Conservation (phyloP, 129 eudicot genomes). For the Escallonia rubra region DNA sequence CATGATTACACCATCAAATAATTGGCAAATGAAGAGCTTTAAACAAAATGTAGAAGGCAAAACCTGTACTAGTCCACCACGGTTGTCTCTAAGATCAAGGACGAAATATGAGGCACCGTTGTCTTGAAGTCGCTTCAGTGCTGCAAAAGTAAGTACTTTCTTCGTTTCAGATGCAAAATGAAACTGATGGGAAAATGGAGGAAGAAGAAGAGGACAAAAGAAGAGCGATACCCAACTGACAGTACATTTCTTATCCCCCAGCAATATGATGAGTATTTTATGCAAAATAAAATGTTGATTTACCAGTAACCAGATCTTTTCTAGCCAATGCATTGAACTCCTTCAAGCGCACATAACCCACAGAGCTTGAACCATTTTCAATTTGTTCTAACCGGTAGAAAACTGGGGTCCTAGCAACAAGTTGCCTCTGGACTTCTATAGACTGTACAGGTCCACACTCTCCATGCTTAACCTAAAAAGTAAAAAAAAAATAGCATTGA, state of each 20-base stretch:
- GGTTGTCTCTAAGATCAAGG: conserved; percentile 94
- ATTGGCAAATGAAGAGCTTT: neutral
- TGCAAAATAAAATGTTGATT: conserved; percentile 5
- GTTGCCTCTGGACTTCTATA: conserved; percentile 66
- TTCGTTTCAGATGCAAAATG: neutral
- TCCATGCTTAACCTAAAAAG: conserved; percentile 79
- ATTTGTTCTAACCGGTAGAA: conserved; percentile 75
- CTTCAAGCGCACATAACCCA: conserved; percentile 85
- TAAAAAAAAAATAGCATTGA: neutral
- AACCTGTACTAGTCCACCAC: conserved; percentile 95
- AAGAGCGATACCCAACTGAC: no score
- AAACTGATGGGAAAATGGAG: conserved; percentile 4
- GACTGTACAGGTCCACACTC: conserved; percentile 79
- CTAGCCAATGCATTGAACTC: conserved; percentile 96
- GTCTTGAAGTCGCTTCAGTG: conserved; percentile 86
- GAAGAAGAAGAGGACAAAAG: no score
- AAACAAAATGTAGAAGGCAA: conserved; percentile 3
- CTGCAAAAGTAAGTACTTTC: conserved; percentile 32
- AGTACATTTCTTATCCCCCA: no score
- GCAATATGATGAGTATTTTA: neutral
- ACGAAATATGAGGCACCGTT: conserved; percentile 75
- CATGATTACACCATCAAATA: no score
- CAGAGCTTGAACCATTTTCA: conserved; percentile 52
- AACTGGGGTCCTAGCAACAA: conserved; percentile 89
- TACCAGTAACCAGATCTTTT: conserved; percentile 89